These are phyloP conservation scores for Globisporangium solare DNA, from an alignment of 352 stramenopile species.

Conservation along the genomic window DNA sequence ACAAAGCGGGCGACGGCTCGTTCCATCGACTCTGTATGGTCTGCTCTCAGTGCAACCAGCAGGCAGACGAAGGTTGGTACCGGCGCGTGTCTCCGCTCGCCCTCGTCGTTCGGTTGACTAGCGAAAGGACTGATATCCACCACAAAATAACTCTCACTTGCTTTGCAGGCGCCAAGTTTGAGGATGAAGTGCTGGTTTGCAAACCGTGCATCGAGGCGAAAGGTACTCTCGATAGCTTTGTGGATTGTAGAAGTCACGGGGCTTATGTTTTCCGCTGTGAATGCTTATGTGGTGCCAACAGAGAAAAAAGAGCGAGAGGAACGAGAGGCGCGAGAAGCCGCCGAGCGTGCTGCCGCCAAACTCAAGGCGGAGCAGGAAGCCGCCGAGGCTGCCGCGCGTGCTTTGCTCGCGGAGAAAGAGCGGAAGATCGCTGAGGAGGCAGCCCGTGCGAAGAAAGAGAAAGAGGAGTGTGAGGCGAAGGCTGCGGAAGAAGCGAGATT, in stretches of 20 bases:
- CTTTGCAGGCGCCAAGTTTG: conserved; percentile 27
- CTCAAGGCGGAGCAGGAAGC: conserved; percentile 48
- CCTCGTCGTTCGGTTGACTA: not conserved
- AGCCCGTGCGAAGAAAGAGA: conserved; percentile 36
- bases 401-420: conserved; percentile 40
- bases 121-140: no score
- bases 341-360: conserved; percentile 37
- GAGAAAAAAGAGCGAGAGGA: conserved; percentile 41
- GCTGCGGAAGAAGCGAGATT: conserved; percentile 11
- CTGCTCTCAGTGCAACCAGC: conserved; percentile 65
- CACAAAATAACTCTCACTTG: no score
- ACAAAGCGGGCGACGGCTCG: conserved; percentile 48
- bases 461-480: conserved; percentile 36
- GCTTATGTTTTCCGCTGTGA: no score
- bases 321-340: conserved; percentile 43
- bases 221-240: conserved; percentile 20
- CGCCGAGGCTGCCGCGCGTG: conserved; percentile 34
- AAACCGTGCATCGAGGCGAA: conserved; percentile 42
- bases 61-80: conserved; percentile 52
- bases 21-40: conserved; percentile 84
- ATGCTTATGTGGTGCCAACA: not conserved
- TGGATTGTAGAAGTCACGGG: no score
- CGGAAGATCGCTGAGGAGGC: conserved; percentile 39
- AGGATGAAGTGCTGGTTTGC: conserved; percentile 56
- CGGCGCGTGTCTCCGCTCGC: not conserved